Base-by-base conservation (phyloP, 1,139 yeast species). In the Casaregolazyma lundiana region DNA sequence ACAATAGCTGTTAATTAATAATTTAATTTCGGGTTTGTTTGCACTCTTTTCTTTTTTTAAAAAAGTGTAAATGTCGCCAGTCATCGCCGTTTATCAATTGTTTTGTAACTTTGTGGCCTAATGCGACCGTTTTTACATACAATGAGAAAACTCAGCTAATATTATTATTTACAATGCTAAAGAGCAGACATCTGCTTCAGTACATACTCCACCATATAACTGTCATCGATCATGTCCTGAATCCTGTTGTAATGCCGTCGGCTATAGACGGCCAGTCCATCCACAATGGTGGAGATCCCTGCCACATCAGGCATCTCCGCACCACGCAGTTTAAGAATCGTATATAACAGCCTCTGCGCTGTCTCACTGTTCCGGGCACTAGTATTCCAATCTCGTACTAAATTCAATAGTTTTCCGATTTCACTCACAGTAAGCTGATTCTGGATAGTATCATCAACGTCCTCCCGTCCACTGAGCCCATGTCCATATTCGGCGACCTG, bases 351-450 rank as follows among this genome's bases (percentile, higher is more conserved):
- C 47, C 79, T 79, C 64, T 92, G 98, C 20, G 96, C 86, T 48
- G 87, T 76, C 46, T 77, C 80, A 58, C 87, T 86, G 38, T 87
- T 81, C 59, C 81, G 80, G 46, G 88, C 85, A 63, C 89, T 92
- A 44, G 94, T 81, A 65, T 94, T 92, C 99, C 99, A 92, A 61
- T 89, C 96, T 58, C 97, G 78, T 29, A 89, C 73, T 59, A 95
- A 81, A 57, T 77, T 78, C 63, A 92, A 76, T 30, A 92, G 66
- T 16, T 70, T 63, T 35, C 75, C 58, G 38, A 89, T 66, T 57
- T 84, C 87, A 1, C 80, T 84, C 36, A 77, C 69, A 30, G 73
- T 76, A 47, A 92, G 72, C 16, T 66, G 64, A 9, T 21, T 37
- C 6, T 73, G 69, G 39, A 92, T 76, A n/a, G 83, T 78, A 6